Percentiles rank a stretch among this genome's conserved stretches.
phyloP scores from a whole-genome alignment of 805 yeast species.

The Lipomyces starkeyi region DNA sequence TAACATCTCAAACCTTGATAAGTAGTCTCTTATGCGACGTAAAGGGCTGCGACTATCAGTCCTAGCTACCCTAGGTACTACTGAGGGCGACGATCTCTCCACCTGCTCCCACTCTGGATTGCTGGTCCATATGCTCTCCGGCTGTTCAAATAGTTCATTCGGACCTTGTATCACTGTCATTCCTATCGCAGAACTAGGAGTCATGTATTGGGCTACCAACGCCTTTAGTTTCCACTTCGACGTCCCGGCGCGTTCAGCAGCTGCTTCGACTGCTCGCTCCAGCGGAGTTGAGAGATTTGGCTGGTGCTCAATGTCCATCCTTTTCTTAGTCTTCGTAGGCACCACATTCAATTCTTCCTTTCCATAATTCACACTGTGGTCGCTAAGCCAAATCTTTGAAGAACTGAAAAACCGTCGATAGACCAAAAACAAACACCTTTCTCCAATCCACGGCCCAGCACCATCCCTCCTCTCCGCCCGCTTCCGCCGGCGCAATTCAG shows the following conservation, averaged over 20 bases:
- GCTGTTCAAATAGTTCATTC: not conserved
- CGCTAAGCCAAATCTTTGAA: not conserved
- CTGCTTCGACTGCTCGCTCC: not conserved
- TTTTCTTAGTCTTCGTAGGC: not conserved
- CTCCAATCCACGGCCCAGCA: not conserved
- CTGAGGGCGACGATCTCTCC: not conserved
- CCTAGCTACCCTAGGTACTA: not conserved
- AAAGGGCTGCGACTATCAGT: not conserved
- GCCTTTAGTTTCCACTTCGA: not conserved
- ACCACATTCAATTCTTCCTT: not conserved
- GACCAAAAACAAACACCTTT: not conserved
- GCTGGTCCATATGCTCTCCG: not conserved
- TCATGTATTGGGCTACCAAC: not conserved
- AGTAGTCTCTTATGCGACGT: slow-evolving; percentile 2
- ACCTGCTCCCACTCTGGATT: not conserved
- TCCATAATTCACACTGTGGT: not conserved
- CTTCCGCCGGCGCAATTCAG: not conserved
- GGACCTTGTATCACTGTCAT: slow-evolving; percentile 1
- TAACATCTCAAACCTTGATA: slow-evolving; percentile 11
- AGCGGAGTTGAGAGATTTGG: not conserved
- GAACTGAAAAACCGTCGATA: not conserved
- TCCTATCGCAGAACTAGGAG: not conserved
- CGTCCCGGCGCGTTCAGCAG: not conserved
- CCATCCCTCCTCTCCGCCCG: not conserved
- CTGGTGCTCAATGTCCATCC: not conserved